These are phyloP conservation scores for Eimeria necatrix DNA, from an alignment of 169 alveolate species.

Conservation along the genomic window DNA sequence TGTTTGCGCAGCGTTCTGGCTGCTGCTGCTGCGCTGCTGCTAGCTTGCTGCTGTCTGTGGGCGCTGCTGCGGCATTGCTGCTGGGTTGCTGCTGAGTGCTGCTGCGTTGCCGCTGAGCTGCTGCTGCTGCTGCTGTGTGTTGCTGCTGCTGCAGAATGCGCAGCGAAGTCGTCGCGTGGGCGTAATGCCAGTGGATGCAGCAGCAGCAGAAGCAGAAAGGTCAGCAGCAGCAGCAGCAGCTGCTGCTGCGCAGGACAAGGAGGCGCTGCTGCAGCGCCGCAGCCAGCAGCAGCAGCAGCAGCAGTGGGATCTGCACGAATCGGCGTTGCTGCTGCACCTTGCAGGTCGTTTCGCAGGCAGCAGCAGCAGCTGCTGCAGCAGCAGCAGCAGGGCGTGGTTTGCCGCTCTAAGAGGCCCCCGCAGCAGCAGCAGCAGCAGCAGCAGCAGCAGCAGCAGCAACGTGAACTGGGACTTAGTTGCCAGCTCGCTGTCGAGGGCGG, in stretches of 20 bases:
- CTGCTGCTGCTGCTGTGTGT: not conserved
- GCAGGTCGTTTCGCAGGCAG: conserved; percentile 56
- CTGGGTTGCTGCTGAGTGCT: not conserved
- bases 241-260: not conserved
- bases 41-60: not conserved
- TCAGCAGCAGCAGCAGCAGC: not conserved
- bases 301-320: conserved; percentile 54
- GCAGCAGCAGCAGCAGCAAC: conserved; percentile 26
- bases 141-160: not conserved
- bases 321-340: conserved; percentile 30
- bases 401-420: not conserved
- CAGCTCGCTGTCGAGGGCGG: not conserved
- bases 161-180: not conserved
- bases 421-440: not conserved
- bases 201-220: not conserved
- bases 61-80: not conserved
- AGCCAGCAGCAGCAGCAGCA: conserved; percentile 61
- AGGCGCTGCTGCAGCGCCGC: conserved; percentile 34
- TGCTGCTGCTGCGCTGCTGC: not conserved
- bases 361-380: conserved; percentile 59
- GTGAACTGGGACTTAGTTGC: conserved; percentile 5
- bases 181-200: not conserved
- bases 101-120: not conserved
- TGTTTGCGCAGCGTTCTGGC: not conserved
- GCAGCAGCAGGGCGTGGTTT: conserved; percentile 47